Conservation (phyloP, 306 rosid genomes). For the Fragaria nilgerrensis region DNA sequence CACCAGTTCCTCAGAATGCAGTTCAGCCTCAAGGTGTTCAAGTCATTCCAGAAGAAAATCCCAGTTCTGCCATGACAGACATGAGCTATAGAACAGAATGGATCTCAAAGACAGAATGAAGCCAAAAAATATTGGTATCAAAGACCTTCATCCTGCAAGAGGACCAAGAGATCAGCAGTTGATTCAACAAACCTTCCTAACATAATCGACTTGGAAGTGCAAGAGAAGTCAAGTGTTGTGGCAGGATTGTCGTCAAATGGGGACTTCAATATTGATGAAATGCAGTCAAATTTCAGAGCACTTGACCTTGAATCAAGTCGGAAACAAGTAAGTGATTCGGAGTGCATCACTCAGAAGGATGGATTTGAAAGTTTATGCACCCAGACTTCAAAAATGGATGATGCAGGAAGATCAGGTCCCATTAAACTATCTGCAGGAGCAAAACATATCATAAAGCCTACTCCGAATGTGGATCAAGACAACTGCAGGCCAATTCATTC, state of each 20-base stretch:
- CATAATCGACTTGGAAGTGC: constrained; percentile 40
- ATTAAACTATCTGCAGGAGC: constrained; percentile 71
- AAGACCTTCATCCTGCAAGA: constrained; percentile 46
- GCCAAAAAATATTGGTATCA: constrained; percentile 43
- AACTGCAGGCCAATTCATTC: constrained; percentile 41
- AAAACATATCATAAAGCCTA: constrained; percentile 75
- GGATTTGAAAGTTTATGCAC: constrained; percentile 32
- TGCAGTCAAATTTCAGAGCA: constrained; percentile 30
- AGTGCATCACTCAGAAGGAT: constrained; percentile 36
- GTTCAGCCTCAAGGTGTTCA: constrained; percentile 47
- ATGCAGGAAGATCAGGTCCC: constrained; percentile 60
- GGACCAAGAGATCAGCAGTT: constrained; percentile 44
- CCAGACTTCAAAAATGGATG: constrained; percentile 40
- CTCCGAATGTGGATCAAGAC: constrained; percentile 48
- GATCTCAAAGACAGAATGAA: constrained; percentile 46
- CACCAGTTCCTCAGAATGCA: constrained; percentile 34
- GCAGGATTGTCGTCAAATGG: constrained; percentile 36
- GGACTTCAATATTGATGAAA: constrained; percentile 27
- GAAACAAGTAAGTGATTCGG: constrained; percentile 36
- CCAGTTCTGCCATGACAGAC: constrained; percentile 30
- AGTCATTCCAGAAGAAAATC: constrained; percentile 31
- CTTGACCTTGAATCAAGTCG: constrained; percentile 32
- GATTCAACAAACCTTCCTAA: constrained; percentile 45
- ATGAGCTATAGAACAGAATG: constrained; percentile 34
- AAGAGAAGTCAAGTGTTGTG: constrained; percentile 33